A percentile compares a stretch with the other conserved stretches of the same genome.
Evolutionary conservation across 192 early-diverging fungal species (phyloP).

Genomic region (Gigaspora rosea): DNA sequence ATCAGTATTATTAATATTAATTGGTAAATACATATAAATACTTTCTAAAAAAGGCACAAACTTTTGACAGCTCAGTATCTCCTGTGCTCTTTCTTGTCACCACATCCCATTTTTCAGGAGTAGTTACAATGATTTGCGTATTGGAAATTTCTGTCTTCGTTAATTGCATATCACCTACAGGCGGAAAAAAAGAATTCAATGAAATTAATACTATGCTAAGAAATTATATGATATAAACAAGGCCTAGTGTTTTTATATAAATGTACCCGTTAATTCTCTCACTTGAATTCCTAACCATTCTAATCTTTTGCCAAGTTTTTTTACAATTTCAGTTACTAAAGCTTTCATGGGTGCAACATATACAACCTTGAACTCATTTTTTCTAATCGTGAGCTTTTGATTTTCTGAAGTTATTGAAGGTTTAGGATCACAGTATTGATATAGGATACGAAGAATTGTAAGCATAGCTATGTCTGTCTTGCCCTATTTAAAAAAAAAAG

Average conservation of each 20-base stretch:
- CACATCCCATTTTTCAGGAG: conserved; percentile 99
- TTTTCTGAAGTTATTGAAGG: conserved; percentile 47
- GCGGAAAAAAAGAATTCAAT: too few relatives aligned
- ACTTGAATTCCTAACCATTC: conserved; percentile 84
- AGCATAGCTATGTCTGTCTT: conserved; percentile 98
- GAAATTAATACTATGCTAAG: background rate
- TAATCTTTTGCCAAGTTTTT: conserved; percentile 86
- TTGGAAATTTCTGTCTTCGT: conserved; percentile 90
- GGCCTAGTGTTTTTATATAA: background rate
- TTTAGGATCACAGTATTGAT: conserved; percentile 68
- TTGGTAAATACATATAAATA: background rate
- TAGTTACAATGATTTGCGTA: conserved; percentile 98
- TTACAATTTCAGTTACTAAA: conserved; percentile 91
- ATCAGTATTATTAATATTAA: background rate
- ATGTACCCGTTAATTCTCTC: conserved; percentile 80
- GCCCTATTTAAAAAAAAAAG: conserved; percentile 52
- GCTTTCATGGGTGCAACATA: conserved; percentile 99
- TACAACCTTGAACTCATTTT: conserved; percentile 96
- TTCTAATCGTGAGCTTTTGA: conserved; percentile 61
- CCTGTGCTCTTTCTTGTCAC: conserved; percentile 95
- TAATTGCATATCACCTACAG: conserved; percentile 92
- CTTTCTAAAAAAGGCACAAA: conserved; percentile 5
- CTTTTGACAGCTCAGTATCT: conserved; percentile 85
- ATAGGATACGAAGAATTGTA: conserved; percentile 80
- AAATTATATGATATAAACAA: too few relatives aligned